phyloP scores from a whole-genome alignment of 208 protist species.

The Angomonas ambiguus region DNA sequence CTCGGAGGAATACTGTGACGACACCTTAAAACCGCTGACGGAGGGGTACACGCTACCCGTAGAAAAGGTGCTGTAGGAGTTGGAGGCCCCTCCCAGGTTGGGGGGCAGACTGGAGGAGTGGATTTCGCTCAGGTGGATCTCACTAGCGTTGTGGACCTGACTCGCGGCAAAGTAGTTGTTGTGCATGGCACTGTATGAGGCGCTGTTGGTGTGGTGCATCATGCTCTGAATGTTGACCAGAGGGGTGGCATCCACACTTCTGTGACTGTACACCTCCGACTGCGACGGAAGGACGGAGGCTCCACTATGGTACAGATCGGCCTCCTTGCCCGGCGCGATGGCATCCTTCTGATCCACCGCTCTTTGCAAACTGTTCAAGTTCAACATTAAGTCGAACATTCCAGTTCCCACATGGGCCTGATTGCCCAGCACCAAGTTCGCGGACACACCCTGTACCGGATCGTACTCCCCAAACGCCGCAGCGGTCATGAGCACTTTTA shows the following conservation, averaged over 20 bases:
- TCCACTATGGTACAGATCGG: constrained; percentile 77
- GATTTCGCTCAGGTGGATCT: constrained; percentile 53
- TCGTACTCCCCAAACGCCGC: constrained; percentile 96
- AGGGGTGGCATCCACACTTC: constrained; percentile 51
- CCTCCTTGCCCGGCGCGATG: constrained; percentile 60
- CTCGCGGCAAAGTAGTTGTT: constrained; percentile 18
- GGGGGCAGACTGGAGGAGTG: constrained; percentile 17
- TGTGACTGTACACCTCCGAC: constrained; percentile 25
- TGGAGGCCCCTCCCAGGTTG: constrained; percentile 3
- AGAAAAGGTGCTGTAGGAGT: constrained; percentile 38
- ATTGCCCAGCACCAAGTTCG: constrained; percentile 98
- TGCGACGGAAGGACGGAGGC: constrained; percentile 45
- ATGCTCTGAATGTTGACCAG: constrained; percentile 66
- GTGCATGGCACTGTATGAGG: not conserved
- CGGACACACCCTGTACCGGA: constrained; percentile 94
- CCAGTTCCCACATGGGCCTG: constrained; percentile 96
- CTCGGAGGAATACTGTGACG: constrained; percentile 14
- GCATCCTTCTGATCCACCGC: constrained; percentile 80
- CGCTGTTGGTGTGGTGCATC: constrained; percentile 24
- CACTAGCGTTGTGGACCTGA: constrained; percentile 43
- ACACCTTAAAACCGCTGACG: constrained; percentile 10
- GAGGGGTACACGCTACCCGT: constrained; percentile 17
- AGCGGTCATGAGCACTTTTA: constrained; percentile 98
- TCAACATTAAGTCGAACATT: constrained; percentile 95
- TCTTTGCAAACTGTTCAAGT: constrained; percentile 87